Base-by-base conservation (phyloP, 1,139 yeast genomes). In the Geotrichum restrictum region DNA sequence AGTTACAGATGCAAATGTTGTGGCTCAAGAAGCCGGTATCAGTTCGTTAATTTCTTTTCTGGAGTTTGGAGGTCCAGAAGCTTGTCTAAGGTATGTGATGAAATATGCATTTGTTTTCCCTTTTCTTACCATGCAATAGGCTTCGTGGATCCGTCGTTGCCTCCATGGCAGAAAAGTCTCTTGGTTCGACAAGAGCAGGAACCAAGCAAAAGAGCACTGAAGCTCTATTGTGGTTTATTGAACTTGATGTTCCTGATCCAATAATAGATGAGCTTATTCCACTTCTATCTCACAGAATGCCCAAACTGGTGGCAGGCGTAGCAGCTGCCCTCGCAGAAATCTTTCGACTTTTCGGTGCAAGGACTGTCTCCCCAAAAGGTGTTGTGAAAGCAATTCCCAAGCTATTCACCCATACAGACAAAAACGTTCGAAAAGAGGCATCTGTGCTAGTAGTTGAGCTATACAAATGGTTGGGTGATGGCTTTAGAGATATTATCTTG, bases 21-120 rank as follows among this genome's bases (percentile, higher is more conserved):
- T 87, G 21, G 96, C 98, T 0, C 96, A 89, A 61, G 98, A 93
- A 64, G 72, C 85, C 0, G 98, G 89, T 11, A 73, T 88, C 37
- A 68, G 72, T 11, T 75, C 86, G 4, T 68, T 87, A 24, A 69
- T 70, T 13, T 76, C 79, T n/a, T 79, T 80, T 60, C 71, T 87
- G 52, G 79, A 80, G 61, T 78, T 68, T 62, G 89, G 88, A 1
- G 87, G 84, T 0, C 62, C 77, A 6, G 63, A 60, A 48, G 72
- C 66, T 58, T 76, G 69, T 54, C 54, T 61, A 51, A 53, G 50
- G 48, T 45, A 45, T 21, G 48, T 45, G 14, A 32, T 16, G 18
- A 34, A 34, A n/a, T 11, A 7, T 34, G 16, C 11, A 7, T 34
- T 34, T 6, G 6, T 31, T 31, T 31, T 3, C n/a, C n/a, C n/a